phyloP scores from a whole-genome alignment of 2,329 filamentous ascomycete genomes.

The Verticillium nonalfalfae region DNA sequence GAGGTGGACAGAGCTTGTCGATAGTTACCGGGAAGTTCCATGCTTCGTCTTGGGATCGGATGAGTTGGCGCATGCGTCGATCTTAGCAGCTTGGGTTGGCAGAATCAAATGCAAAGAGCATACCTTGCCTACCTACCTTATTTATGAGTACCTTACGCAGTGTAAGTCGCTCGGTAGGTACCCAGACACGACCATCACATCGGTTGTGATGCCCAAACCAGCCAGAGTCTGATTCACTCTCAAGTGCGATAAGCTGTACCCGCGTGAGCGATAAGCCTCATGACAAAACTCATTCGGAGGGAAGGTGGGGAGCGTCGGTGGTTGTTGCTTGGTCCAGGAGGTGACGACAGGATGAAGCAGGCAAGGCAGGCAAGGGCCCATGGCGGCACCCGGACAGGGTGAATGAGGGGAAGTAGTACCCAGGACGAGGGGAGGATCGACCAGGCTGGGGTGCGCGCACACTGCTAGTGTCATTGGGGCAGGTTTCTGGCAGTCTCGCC shows the following conservation, averaged over 20 bases:
- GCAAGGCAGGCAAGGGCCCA: neutral
- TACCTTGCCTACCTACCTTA: too few relatives aligned
- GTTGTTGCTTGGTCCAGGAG: neutral
- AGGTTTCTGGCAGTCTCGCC: neutral
- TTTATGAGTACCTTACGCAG: too few relatives aligned
- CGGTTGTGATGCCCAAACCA: too few relatives aligned
- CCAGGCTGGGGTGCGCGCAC: neutral
- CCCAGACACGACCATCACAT: too few relatives aligned
- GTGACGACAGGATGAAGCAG: neutral
- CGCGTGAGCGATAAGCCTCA: too few relatives aligned
- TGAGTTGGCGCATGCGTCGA: neutral
- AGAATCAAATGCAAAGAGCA: too few relatives aligned
- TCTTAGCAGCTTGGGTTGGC: neutral
- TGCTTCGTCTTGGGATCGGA: neutral
- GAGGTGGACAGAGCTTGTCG: neutral
- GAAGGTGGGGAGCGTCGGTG: too few relatives aligned
- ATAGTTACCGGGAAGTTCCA: neutral
- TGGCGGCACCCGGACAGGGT: too few relatives aligned
- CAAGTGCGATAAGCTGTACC: too few relatives aligned
- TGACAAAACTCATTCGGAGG: too few relatives aligned
- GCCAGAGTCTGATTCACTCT: too few relatives aligned
- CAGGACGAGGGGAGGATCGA: neutral
- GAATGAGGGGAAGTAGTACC: neutral
- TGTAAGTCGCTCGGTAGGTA: too few relatives aligned
- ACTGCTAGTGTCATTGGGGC: neutral